Evolutionary conservation across 306 rosid species (phyloP), one percentile per base, ranked within the genome.

Genomic region (Gillenia trifoliata): DNA sequence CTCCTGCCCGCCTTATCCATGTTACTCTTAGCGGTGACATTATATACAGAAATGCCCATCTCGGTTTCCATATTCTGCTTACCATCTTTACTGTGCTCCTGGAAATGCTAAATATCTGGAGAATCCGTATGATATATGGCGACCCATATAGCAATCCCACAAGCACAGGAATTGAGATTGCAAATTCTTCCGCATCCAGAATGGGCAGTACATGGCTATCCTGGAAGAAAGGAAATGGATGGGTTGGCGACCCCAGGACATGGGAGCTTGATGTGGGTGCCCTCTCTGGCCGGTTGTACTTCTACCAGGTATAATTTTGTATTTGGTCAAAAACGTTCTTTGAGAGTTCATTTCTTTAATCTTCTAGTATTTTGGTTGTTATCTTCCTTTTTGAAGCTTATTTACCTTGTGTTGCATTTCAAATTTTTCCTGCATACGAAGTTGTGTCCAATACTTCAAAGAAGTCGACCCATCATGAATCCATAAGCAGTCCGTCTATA

Each of bases 141-240:
- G 91, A 88, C 67, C 87, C 89, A 8, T 88, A 88, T 64, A 88
- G 91, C 79, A 88, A 88, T 36, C 89, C 89, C 87, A 55, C 86
- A 83, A 82, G 77, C 91, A 17, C 89, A 88, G 66, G 89, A 88
- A 38, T 63, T 88, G 47, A 70, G n/a, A n/a, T n/a, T 88, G 33
- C 91, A 88, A 65, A 85, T 88, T 79, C 86, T 88, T 68, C 91
- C 89, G 47, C 91, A 85, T 74, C 82, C 85, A 41, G 91, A 83
- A 64, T 88, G 91, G 91, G 81, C 84, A 67, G 78, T 76, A 7
- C 87, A 88, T 77, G 87, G 87, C 57, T 88, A 80, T 81, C 91
- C 89, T 43, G 64, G 40, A 61, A 77, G 64, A 54, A 83, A 71
- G 92, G 92, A 72, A 82, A 83, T 55, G 92, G 92, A 23, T 88